A percentile compares a stretch with the other conserved stretches of the same genome.
Evolutionary conservation across 2,329 filamentous ascomycete species (phyloP).

Genomic region (Arthroderma sp.): DNA sequence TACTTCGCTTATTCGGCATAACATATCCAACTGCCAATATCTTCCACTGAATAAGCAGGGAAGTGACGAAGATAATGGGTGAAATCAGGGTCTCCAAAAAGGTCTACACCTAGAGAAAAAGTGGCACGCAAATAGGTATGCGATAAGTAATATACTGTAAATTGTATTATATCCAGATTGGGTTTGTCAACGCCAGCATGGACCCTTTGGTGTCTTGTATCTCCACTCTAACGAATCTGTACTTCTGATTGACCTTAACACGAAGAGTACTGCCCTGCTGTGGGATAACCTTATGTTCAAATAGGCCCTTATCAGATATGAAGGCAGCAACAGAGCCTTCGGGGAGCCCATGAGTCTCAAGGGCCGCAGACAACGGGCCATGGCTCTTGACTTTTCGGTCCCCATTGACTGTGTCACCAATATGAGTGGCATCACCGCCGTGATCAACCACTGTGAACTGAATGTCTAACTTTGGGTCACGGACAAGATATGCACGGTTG

Average conservation of each 20-base stretch:
- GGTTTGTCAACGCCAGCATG: neutral
- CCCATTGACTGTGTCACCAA: slow-evolving; percentile 7
- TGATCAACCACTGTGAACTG: slow-evolving; percentile 10
- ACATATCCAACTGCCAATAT: no score
- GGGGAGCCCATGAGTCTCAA: slow-evolving; percentile 1
- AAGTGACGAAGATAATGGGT: no score
- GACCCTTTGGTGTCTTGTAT: neutral
- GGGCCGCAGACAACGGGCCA: neutral
- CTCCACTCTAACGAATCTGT: neutral
- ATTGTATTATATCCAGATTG: neutral
- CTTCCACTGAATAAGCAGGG: no score
- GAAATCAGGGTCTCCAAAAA: no score
- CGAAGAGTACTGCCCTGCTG: neutral
- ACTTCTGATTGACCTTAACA: neutral
- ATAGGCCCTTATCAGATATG: slow-evolving; percentile 11
- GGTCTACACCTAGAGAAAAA: no score
- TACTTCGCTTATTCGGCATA: no score
- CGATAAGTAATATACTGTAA: no score
- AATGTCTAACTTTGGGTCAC: slow-evolving; percentile 15
- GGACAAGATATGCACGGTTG: slow-evolving; percentile 15
- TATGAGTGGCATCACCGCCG: neutral
- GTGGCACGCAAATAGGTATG: no score
- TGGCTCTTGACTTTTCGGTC: neutral
- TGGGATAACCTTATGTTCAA: neutral
- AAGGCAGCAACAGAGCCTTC: slow-evolving; percentile 11